Percentiles rank a stretch among this genome's conserved stretches.
Conservation (phyloP, 2,329 filamentous ascomycete species). For the Mycogone perniciosa region DNA sequence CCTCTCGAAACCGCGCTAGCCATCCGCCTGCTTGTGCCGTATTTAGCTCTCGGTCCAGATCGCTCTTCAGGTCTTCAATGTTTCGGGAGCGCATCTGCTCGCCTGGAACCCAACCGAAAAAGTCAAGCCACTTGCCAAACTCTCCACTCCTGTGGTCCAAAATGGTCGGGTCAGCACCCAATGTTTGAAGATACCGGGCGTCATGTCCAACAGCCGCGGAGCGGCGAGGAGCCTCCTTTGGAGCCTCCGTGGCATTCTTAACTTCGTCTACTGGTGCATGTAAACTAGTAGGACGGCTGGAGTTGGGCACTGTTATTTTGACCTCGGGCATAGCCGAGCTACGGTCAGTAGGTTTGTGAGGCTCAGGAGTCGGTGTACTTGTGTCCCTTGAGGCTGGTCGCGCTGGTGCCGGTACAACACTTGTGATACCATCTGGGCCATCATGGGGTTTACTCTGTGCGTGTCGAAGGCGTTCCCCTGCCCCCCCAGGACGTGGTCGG, state of each 20-base stretch:
- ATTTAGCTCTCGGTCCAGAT: constrained; percentile 81
- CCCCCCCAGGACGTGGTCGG: constrained; percentile 82
- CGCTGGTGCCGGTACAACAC: constrained; percentile 75
- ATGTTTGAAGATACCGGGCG: constrained; percentile 65
- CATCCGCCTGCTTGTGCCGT: constrained; percentile 89
- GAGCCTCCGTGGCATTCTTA: constrained; percentile 21
- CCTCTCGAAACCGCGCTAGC: constrained; percentile 76
- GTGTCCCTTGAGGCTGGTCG: constrained; percentile 37
- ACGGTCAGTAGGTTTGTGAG: constrained; percentile 26
- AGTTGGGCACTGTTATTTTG: constrained; percentile 47
- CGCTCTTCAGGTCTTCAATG: constrained; percentile 73
- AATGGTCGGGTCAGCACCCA: constrained; percentile 72
- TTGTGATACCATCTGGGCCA: constrained; percentile 82
- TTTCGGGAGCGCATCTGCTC: constrained; percentile 67
- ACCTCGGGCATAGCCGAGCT: constrained; percentile 47
- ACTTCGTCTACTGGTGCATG: constrained; percentile 29
- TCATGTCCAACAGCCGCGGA: constrained; percentile 67
- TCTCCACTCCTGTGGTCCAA: constrained; percentile 71
- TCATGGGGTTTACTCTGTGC: constrained; percentile 51
- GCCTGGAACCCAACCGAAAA: constrained; percentile 81
- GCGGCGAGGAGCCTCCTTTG: constrained; percentile 48
- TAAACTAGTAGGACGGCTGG: constrained; percentile 34
- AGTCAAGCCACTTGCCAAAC: constrained; percentile 74
- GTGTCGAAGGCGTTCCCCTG: constrained; percentile 69
- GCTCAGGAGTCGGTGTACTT: constrained; percentile 19